phyloP scores from a whole-genome alignment of 129 eudicot species.

The Tagetes patula region DNA sequence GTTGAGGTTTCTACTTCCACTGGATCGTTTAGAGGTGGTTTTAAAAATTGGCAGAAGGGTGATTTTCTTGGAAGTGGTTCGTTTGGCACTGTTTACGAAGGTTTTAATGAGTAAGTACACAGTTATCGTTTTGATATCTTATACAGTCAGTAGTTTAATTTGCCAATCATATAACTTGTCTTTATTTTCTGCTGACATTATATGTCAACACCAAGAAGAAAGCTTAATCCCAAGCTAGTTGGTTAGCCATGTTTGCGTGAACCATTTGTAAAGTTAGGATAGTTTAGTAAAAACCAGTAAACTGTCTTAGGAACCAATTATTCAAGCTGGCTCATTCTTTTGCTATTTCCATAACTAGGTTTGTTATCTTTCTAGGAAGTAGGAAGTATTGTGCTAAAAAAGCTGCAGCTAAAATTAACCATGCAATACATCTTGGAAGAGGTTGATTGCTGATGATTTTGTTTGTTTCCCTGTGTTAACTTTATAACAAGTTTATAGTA shows the following conservation, averaged over 20 bases:
- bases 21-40: conserved; percentile 33
- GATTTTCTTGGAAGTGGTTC: conserved; percentile 77
- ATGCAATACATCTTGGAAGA: neutral
- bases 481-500: neutral
- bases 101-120: conserved; percentile 64
- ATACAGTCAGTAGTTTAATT: neutral
- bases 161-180: neutral
- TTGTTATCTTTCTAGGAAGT: neutral
- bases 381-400: neutral
- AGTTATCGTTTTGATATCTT: neutral
- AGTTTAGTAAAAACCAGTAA: neutral
- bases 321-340: neutral
- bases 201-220: neutral
- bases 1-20: conserved; percentile 32
- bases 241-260: neutral
- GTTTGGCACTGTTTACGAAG: conserved; percentile 85
- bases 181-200: neutral
- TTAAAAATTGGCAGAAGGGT: conserved; percentile 78
- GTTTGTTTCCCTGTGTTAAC: neutral
- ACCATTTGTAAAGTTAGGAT: neutral
- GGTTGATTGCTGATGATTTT: neutral
- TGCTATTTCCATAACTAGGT: neutral
- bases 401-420: neutral
- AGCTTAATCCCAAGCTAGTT: neutral
- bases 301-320: neutral